Conservation (phyloP, 108 stramenopile genomes). For the Ochromonas danica region DNA sequence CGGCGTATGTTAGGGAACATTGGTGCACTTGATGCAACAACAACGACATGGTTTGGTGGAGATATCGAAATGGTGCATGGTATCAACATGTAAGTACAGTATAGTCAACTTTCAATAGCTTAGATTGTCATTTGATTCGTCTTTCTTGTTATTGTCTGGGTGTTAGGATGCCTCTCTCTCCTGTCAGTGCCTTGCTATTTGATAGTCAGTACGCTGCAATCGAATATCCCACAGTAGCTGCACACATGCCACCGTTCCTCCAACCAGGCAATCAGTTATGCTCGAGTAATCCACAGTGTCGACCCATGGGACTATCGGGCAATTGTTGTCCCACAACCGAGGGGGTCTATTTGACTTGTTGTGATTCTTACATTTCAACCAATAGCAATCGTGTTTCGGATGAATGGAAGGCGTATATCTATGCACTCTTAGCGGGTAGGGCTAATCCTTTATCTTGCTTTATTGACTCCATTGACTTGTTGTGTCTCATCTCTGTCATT, state of each 20-base stretch:
- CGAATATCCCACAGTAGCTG: conserved; percentile 49
- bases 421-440: not conserved
- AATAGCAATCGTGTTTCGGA: not conserved
- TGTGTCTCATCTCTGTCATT: not conserved
- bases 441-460: too few species aligned
- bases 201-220: conserved; percentile 35
- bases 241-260: conserved; percentile 4
- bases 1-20: conserved; percentile 56
- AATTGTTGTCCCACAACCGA: conserved; percentile 33
- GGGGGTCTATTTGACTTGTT: conserved; percentile 31
- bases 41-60: conserved; percentile 50
- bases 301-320: not conserved
- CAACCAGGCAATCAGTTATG: not conserved
- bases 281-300: not conserved
- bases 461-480: too few species aligned
- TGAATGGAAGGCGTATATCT: conserved; percentile 10
- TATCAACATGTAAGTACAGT: conserved; percentile 52
- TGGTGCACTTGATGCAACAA: conserved; percentile 52
- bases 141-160: not conserved
- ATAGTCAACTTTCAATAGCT: not conserved
- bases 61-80: conserved; percentile 47
- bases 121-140: not conserved
- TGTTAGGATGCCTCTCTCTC: conserved; percentile 49
- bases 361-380: not conserved
- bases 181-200: conserved; percentile 50